Conservation (phyloP, 148 eudicot genomes). For the Arbutus unedo region DNA sequence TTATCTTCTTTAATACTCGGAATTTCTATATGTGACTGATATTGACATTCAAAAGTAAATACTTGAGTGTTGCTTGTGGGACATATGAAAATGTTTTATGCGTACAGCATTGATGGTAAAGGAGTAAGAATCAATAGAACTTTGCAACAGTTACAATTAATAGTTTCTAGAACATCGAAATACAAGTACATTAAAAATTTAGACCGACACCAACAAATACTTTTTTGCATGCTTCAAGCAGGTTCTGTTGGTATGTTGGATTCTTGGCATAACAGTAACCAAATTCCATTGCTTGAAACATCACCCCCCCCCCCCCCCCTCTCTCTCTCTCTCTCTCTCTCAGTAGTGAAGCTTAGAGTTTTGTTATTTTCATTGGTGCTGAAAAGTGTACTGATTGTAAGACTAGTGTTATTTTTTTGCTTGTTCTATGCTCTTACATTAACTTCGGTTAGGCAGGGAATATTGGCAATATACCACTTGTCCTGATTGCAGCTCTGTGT, state of each 20-base stretch:
- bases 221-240: not conserved
- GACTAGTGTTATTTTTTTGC: not conserved
- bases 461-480: slow-evolving; percentile 95
- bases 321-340: not conserved
- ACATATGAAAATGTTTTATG: slow-evolving; percentile 1
- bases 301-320: no score
- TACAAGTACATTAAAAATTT: not conserved
- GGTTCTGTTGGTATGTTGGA: no score
- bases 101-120: not conserved
- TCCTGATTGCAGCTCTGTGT: slow-evolving; percentile 87
- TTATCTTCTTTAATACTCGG: not conserved
- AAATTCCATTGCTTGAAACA: no score
- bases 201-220: not conserved
- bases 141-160: not conserved
- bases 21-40: not conserved
- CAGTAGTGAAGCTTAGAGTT: not conserved
- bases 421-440: not conserved
- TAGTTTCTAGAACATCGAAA: not conserved
- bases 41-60: not conserved
- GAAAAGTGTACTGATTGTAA: not conserved
- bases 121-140: not conserved
- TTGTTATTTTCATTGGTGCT: not conserved
- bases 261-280: not conserved
- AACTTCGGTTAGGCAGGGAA: slow-evolving; percentile 54
- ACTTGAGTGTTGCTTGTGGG: not conserved